Percentiles rank a stretch among this genome's conserved stretches.
These are phyloP conservation scores for Batrachochytrium dendrobatidis DNA, from an alignment of 371 early-diverging fungal genomes.

Conservation along the genomic window DNA sequence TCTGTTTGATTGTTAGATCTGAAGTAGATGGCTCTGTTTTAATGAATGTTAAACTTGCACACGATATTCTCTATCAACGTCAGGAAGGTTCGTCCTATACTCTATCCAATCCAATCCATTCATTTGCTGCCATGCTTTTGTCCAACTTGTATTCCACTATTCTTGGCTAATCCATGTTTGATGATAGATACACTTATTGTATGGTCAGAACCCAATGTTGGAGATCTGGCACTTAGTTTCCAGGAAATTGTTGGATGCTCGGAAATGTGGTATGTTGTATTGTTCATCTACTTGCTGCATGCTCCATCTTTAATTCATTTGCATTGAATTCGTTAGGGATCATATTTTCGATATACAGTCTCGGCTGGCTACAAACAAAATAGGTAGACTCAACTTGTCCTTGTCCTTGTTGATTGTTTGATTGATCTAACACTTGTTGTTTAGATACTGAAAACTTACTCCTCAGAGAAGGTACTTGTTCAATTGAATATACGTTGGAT, in stretches of 20 bases:
- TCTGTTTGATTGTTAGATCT: constrained; percentile 48
- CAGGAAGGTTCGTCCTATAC: constrained; percentile 63
- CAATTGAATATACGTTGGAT: background rate
- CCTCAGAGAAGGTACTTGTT: too few species aligned
- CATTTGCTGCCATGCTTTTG: background rate
- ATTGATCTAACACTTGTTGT: too few species aligned
- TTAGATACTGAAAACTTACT: too few species aligned
- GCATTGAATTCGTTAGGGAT: constrained; percentile 12
- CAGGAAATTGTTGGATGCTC: constrained; percentile 77
- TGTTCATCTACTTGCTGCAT: background rate
- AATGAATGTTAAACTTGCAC: constrained; percentile 55
- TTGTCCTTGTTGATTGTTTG: too few species aligned
- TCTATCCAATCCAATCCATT: background rate
- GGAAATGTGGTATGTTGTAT: constrained; percentile 61
- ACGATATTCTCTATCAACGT: constrained; percentile 59
- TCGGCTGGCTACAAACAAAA: constrained; percentile 20
- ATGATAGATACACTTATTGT: constrained; percentile 74
- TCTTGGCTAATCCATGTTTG: background rate
- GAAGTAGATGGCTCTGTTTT: constrained; percentile 61
- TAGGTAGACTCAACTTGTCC: constrained; percentile 10
- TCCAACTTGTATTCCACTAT: background rate
- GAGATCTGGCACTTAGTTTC: constrained; percentile 85
- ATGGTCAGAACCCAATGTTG: constrained; percentile 77
- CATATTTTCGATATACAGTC: constrained; percentile 21
- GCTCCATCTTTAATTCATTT: too few species aligned